Base-by-base conservation (phyloP, 2,329 filamentous ascomycete genomes). In the Botryotinia calthae region DNA sequence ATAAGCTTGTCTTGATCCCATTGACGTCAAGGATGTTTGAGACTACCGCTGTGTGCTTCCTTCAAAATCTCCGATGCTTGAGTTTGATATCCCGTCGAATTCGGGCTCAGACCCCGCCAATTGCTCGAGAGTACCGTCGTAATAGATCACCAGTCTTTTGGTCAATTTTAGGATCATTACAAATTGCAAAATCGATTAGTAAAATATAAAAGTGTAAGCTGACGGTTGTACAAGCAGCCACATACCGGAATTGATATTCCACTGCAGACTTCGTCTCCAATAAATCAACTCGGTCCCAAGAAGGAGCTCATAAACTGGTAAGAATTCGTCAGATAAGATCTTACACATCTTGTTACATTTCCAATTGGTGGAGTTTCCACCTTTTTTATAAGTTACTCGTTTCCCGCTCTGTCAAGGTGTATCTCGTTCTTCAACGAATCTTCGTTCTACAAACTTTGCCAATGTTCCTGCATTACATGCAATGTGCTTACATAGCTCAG, bases 131-230 rank as follows among this genome's bases (percentile, higher is more conserved):
- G 18, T 48, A 56, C 48, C 48, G 34, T 56, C 25, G 37, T 42
- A 10, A 40, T 58, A 34, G 48, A 68, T 56, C 48, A 18, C 6
- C 48, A 42, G 18, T 42, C 25, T 42, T 31, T 68, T 40, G 65
- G 48, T 44, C 46, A 46, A 34, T 42, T 42, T 22, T 51, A 12
- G 31, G 25, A 65, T 31, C 31, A 71, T 71, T 28, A 66, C 69
- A 66, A 66, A 71, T 42, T n/a, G 40, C 20, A 37, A 65, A 71
- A 66, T 25, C 46, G 48, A 71, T 66, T 65, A 71, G 25, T 71
- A 66, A 71, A 65, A 56, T n/a, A 28, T 46, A 40, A 56, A 18
- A 44, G 40, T 31, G 61, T 71, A 71, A 71, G 69, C 59, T 71
- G 69, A 71, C 69, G 18, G 25, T 65, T 44, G 44, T n/a, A 66